Conservation (phyloP, 495 filamentous ascomycete genomes). For the Neurospora sp. region DNA sequence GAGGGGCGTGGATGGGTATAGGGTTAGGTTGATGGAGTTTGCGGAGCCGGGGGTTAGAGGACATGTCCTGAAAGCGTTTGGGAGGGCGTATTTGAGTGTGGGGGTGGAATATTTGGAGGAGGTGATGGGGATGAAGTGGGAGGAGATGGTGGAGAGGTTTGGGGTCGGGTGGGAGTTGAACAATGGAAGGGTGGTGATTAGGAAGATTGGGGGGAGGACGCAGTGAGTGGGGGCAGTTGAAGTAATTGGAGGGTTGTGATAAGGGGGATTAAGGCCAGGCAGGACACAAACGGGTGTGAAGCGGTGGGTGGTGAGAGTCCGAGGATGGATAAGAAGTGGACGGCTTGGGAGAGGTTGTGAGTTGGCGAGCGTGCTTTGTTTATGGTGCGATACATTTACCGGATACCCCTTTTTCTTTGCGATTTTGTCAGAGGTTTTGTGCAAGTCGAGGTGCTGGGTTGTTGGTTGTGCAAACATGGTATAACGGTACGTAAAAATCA, state of each 20-base stretch:
- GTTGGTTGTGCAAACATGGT: not conserved
- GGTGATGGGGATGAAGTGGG: conserved; percentile 55
- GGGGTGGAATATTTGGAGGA: conserved; percentile 55
- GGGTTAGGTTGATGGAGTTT: conserved; percentile 67
- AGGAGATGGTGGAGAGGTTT: conserved; percentile 50
- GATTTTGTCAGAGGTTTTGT: not conserved
- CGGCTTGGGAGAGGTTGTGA: not conserved
- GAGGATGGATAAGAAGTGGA: not conserved
- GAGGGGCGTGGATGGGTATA: conserved; percentile 64
- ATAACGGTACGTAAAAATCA: not conserved
- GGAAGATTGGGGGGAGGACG: conserved; percentile 36
- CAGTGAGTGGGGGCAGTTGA: not conserved
- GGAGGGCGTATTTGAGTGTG: conserved; percentile 66
- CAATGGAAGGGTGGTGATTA: conserved; percentile 56
- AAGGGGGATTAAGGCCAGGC: not conserved
- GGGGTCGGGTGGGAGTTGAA: conserved; percentile 73
- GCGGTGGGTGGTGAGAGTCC: too few relatives aligned
- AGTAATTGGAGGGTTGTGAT: not conserved
- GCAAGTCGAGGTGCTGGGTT: not conserved
- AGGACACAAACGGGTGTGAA: not conserved
- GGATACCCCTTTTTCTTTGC: not conserved
- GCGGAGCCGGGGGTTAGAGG: conserved; percentile 59
- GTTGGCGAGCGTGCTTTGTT: not conserved
- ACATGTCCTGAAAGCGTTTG: conserved; percentile 74
- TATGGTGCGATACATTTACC: not conserved